A percentile compares a stretch with the other conserved stretches of the same genome.
Conservation (phyloP, 2,329 filamentous ascomycete genomes). For the Rhexocercosporidium sp. region DNA sequence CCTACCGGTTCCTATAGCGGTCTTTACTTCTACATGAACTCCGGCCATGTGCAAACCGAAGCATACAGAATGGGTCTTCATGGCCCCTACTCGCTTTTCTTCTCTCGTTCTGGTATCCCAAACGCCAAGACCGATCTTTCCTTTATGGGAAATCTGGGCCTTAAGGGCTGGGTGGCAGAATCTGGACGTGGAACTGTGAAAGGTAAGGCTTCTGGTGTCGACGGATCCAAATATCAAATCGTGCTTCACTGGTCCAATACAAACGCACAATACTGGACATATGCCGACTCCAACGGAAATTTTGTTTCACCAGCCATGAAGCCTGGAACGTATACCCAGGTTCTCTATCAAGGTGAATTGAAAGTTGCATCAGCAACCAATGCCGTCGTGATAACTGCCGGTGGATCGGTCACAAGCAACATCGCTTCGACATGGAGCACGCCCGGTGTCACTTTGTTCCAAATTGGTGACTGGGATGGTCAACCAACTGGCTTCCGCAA, state of each 20-base stretch:
- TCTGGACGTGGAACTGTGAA: constrained; percentile 62
- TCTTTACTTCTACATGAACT: constrained; percentile 68
- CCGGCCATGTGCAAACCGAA: constrained; percentile 67
- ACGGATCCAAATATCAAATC: constrained; percentile 52
- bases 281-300: constrained; percentile 56
- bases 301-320: constrained; percentile 72
- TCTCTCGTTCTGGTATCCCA: constrained; percentile 63
- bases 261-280: constrained; percentile 68
- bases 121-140: constrained; percentile 53
- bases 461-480: constrained; percentile 70
- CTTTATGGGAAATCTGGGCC: constrained; percentile 63
- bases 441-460: constrained; percentile 60
- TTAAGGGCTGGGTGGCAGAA: constrained; percentile 62
- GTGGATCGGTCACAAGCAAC: constrained; percentile 52
- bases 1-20: constrained; percentile 62
- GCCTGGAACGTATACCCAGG: constrained; percentile 71
- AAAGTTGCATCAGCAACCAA: constrained; percentile 52
- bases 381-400: constrained; percentile 55
- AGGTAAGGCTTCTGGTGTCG: constrained; percentile 64
- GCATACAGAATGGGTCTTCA: constrained; percentile 65
- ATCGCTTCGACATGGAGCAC: constrained; percentile 53
- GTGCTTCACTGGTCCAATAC: constrained; percentile 71
- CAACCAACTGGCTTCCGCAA: constrained; percentile 69
- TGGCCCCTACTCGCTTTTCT: constrained; percentile 67
- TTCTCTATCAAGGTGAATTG: constrained; percentile 65